These are phyloP conservation scores for Acanthamoeba castellanii DNA, from an alignment of 208 protist species.

Conservation along the genomic window DNA sequence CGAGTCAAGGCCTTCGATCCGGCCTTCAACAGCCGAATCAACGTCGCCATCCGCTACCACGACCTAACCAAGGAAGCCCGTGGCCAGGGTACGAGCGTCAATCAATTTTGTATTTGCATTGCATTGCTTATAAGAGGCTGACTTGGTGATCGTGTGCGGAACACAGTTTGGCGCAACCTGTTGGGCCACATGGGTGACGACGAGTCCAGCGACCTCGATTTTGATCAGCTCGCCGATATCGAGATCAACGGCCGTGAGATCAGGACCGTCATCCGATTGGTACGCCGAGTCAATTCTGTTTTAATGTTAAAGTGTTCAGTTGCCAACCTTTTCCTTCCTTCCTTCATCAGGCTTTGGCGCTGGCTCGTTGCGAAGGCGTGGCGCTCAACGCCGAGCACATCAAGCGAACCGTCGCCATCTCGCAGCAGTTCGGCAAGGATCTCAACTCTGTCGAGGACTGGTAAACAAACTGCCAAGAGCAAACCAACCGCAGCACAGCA, in stretches of 20 bases:
- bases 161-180: conserved; percentile 31
- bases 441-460: neutral
- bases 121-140: neutral
- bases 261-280: conserved; percentile 49
- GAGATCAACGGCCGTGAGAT: conserved; percentile 64
- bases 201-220: neutral
- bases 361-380: conserved; percentile 13
- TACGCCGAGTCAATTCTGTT: neutral
- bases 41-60: conserved; percentile 81
- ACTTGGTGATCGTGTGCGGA: neutral
- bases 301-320: no score
- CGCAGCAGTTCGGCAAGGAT: conserved; percentile 65
- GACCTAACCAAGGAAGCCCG: conserved; percentile 47
- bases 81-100: neutral
- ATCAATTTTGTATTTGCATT: neutral
- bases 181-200: conserved; percentile 7
- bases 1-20: conserved; percentile 79
- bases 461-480: neutral
- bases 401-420: conserved; percentile 18
- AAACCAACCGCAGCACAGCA: no score
- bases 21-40: conserved; percentile 84
- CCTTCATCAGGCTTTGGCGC: neutral
- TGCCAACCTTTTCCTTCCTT: no score
- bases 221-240: neutral
- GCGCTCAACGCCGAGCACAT: conserved; percentile 25